phyloP scores from a whole-genome alignment of 148 eudicot genomes.

The Arbutus unedo region DNA sequence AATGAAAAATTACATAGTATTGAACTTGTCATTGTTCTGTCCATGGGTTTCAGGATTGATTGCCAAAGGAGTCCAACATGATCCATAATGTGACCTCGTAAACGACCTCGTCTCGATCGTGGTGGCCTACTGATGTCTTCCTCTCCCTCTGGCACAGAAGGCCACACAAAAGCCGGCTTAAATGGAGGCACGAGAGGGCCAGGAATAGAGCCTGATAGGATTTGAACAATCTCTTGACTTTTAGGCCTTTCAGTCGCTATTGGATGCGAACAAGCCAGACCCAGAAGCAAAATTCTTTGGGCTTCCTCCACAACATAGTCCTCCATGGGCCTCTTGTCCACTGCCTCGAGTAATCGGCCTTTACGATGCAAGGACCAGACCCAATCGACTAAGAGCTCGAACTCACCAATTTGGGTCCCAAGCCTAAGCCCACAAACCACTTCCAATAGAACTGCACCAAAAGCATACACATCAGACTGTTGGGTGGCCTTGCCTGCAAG shows the following conservation, averaged over 20 bases:
- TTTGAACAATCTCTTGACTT: constrained; percentile 48
- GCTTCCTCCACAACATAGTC: constrained; percentile 51
- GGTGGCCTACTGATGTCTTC: constrained; percentile 30
- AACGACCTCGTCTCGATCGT: constrained; percentile 19
- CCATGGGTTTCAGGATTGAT: constrained; percentile 24
- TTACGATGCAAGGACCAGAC: constrained; percentile 78
- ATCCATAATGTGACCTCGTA: constrained; percentile 11
- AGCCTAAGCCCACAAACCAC: constrained; percentile 64
- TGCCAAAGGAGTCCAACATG: constrained; percentile 25
- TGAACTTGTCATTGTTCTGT: too few species aligned
- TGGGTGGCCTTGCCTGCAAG: constrained; percentile 74
- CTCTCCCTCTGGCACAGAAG: constrained; percentile 36
- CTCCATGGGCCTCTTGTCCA: constrained; percentile 47
- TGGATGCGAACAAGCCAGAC: constrained; percentile 78
- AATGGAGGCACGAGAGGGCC: constrained; percentile 58
- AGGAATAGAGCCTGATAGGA: constrained; percentile 48
- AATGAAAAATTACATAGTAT: too few species aligned
- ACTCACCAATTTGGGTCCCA: constrained; percentile 41
- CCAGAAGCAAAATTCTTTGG: constrained; percentile 50
- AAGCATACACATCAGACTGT: constrained; percentile 69
- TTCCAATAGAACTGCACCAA: constrained; percentile 67
- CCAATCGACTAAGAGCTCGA: constrained; percentile 57
- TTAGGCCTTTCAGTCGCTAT: constrained; percentile 54
- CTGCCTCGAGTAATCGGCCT: constrained; percentile 47
- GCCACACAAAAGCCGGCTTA: constrained; percentile 82